Base-by-base conservation (phyloP, 768 basidiomycete species). In the Serendipita sp. region DNA sequence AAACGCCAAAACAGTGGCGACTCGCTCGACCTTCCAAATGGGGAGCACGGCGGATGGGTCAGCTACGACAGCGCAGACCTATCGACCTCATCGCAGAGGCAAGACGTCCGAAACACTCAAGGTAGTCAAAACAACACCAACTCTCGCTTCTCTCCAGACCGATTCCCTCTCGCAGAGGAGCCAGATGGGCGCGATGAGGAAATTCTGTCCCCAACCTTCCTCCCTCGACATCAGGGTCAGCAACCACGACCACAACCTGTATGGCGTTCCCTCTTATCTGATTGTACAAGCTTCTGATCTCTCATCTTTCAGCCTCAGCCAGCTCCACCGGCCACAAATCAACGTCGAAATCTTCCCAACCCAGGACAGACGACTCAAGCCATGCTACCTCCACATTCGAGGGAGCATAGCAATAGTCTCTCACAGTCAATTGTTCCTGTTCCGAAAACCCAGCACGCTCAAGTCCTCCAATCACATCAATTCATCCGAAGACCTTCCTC, bases 41-140 rank as follows among this genome's bases (percentile, higher is more conserved):
- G 53, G 53, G 53, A 58, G n/a, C 53, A 58, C 53, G 53, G 53
- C 53, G 53, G 53, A 22, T 58, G 53, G 53, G 26, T 58, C 11
- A 58, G 53, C 33, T 58, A 58, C 53, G 53, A 58, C 24, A 58
- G 53, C 30, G 24, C 53, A 9, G 53, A 58, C n/a, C 53, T 24
- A n/a, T 31, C 20, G 9, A 11, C 22, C 1, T 13, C 24, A n/a
- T 31, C 24, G 33, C 22, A 33, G 17, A 31, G 24, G 17, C n/a
- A 20, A 48, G 53, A 58, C 9, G 14, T 11, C 24, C 24, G 31
- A 26, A 22, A 31, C 20, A 22, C 22, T 13, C 53, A 58, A 26
- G 53, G 5, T 34, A 51, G 28, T 51, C 48, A 51, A 26, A 28
- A 11, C 11, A 26, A 58, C 30, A 26, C 53, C 26, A 48, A 48